These are phyloP conservation scores for Lactarius akahatsu DNA, from an alignment of 768 basidiomycete species.

Conservation along the genomic window DNA sequence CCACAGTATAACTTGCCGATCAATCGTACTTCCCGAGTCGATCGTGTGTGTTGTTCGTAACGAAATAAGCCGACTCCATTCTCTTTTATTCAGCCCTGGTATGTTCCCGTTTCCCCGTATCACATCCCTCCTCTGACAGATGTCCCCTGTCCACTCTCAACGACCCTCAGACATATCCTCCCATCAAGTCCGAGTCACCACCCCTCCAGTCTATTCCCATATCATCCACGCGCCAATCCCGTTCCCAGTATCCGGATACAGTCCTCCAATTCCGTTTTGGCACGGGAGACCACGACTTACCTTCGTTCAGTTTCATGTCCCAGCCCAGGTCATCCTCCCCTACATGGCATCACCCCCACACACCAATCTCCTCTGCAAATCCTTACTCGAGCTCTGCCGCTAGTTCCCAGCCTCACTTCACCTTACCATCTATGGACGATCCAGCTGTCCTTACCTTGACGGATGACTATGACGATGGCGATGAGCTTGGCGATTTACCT, in stretches of 20 bases:
- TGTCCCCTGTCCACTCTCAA: conserved; percentile 17
- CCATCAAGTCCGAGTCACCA: conserved; percentile 29
- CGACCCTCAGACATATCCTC: neutral
- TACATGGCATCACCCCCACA: conserved; percentile 16
- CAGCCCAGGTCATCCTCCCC: conserved; percentile 30
- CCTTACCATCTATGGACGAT: conserved; percentile 26
- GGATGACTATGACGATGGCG: conserved; percentile 63
- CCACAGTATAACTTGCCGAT: neutral
- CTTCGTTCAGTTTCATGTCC: conserved; percentile 28
- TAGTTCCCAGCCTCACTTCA: conserved; percentile 19
- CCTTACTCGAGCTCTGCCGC: conserved; percentile 6
- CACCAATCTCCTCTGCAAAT: conserved; percentile 6
- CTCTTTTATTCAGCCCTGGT: conserved; percentile 19
- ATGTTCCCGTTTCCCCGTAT: neutral
- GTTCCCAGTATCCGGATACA: conserved; percentile 11
- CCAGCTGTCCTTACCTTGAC: conserved; percentile 44
- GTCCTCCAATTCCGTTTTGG: conserved; percentile 30
- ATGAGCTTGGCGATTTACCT: conserved; percentile 52
- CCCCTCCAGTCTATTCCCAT: conserved; percentile 19
- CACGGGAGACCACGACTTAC: conserved; percentile 33
- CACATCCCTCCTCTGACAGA: neutral
- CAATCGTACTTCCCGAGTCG: neutral
- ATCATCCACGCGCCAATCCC: conserved; percentile 8
- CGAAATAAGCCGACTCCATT: neutral
- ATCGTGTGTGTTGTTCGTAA: neutral